Base-by-base conservation (phyloP, 2,329 filamentous ascomycete species). In the Trichoderma koningiopsis region DNA sequence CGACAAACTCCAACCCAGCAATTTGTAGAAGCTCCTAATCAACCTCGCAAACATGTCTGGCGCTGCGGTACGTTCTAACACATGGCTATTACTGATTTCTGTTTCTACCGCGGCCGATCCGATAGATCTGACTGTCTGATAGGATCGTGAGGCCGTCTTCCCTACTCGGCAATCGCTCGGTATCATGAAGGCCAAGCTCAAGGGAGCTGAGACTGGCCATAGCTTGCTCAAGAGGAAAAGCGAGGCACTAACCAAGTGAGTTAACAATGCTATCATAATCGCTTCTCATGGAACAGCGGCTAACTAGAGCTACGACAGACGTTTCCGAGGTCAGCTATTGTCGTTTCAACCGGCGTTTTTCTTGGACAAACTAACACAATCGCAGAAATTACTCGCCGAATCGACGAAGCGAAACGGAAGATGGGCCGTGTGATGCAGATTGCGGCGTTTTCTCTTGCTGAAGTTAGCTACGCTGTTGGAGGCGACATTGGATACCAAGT, bases 391-490 rank as follows among this genome's bases (percentile, higher is more conserved):
- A 97, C 96, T 61, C 89, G 90, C 79, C 92, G 96, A 77, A 99
- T 99, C 81, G 95, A 99, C 83, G 96, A 99, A 81, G 96, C 96
- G 53, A 99, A 99, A 83, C 92, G 94, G 76, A 99, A 99, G 85
- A 99, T 99, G 95, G 96, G 96, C 69, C 89, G 95, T 40, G 96
- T 99, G 47, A 99, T 99, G 96, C 95, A 98, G 81, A 97, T 99
- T 77, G 96, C 96, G 52, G 94, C 96, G 57, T 98, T 99, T 83
- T 98, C 95, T 55, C 87, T 99, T 22, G 96, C 96, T 70, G 96
- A 98, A 83, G 96, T 99, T 68, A 97, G 94, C 60, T 99, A 99
- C 77, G 96, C 96, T 31, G 94, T 97, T 33, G 96, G 96, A 72
- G 94, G 95, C 76, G 92, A 97, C 77, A 97, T 99, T 76, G 92